phyloP scores from a whole-genome alignment of 2,329 filamentous ascomycete species.

The Intubia oerlemansii region DNA sequence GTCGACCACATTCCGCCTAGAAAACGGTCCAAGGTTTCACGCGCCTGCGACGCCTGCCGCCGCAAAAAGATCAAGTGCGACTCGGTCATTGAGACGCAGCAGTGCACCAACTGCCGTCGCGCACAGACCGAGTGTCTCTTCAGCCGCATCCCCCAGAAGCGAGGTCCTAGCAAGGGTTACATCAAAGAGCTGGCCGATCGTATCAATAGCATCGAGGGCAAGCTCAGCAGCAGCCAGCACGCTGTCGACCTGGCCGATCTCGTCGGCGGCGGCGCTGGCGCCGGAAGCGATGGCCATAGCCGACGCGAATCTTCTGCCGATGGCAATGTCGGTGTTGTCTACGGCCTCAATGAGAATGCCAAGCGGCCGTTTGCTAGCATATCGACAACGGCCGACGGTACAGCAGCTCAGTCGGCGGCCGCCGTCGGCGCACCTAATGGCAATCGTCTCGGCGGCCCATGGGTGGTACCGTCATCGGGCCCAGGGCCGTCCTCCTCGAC shows the following conservation, averaged over 20 bases:
- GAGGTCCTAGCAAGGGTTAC: constrained; percentile 82
- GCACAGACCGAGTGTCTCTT: constrained; percentile 64
- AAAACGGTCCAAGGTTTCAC: constrained; percentile 69
- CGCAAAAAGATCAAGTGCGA: constrained; percentile 85
- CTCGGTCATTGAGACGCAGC: constrained; percentile 50
- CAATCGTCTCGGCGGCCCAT: too few species aligned
- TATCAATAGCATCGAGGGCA: constrained; percentile 62
- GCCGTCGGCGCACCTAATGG: too few species aligned
- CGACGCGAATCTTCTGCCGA: constrained; percentile 21
- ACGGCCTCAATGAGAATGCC: constrained; percentile 15
- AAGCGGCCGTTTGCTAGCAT: constrained; percentile 30
- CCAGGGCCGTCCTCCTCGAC: too few species aligned
- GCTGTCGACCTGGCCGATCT: constrained; percentile 13
- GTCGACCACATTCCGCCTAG: constrained; percentile 41
- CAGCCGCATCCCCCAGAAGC: constrained; percentile 70
- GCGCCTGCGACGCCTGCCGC: constrained; percentile 75
- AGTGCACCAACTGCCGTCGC: constrained; percentile 64
- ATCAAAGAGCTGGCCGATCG: constrained; percentile 83
- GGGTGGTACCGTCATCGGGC: too few species aligned
- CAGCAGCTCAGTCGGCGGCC: neutral
- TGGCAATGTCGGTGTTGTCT: constrained; percentile 18
- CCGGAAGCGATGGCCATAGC: too few species aligned
- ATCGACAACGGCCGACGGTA: constrained; percentile 19
- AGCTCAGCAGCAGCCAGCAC: constrained; percentile 23
- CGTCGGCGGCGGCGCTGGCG: constrained; percentile 10